A percentile compares a stretch with the other conserved stretches of the same genome.
Evolutionary conservation across 805 yeast species (phyloP).

Genomic region (Wickerhamomyces chaumierensis): DNA sequence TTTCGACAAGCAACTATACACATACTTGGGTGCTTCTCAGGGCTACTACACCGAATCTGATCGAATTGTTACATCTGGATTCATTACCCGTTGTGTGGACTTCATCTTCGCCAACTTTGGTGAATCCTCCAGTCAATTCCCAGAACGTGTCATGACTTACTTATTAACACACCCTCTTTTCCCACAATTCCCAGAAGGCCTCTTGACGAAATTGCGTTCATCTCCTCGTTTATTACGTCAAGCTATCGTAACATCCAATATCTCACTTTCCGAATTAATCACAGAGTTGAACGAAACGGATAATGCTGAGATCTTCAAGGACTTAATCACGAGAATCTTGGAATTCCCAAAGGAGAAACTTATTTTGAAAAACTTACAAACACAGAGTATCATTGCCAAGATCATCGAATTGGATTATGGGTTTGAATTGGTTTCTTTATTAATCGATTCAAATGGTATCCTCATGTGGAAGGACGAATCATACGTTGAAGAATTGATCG

Average conservation of each 20-base stretch:
- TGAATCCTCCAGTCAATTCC: slow-evolving; percentile 7
- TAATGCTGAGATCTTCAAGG: slow-evolving; percentile 56
- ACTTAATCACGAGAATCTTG: slow-evolving; percentile 52
- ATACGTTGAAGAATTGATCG: slow-evolving; percentile 33
- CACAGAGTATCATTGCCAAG: slow-evolving; percentile 32
- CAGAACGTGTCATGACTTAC: slow-evolving; percentile 50
- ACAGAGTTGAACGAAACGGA: slow-evolving; percentile 44
- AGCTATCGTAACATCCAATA: slow-evolving; percentile 67
- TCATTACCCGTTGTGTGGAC: slow-evolving; percentile 35
- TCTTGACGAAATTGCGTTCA: slow-evolving; percentile 40
- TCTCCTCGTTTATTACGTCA: slow-evolving; percentile 65
- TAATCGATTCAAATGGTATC: slow-evolving; percentile 66
- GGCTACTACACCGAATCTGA: slow-evolving; percentile 58
- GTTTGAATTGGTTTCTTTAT: slow-evolving; percentile 48
- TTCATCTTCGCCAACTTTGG: slow-evolving; percentile 32
- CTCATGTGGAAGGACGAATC: slow-evolving; percentile 46
- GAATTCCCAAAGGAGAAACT: slow-evolving; percentile 39
- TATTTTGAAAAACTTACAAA: slow-evolving; percentile 13
- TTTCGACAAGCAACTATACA: slow-evolving; percentile 23
- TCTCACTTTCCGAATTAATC: slow-evolving; percentile 54
- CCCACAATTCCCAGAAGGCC: slow-evolving; percentile 47
- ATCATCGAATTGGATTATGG: slow-evolving; percentile 38
- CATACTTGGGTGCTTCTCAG: slow-evolving; percentile 22
- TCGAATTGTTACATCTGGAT: slow-evolving; percentile 46
- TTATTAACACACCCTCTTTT: slow-evolving; percentile 81